Evolutionary conservation across 1,139 yeast species (phyloP).

Genomic region (Candida sanyaensis): DNA sequence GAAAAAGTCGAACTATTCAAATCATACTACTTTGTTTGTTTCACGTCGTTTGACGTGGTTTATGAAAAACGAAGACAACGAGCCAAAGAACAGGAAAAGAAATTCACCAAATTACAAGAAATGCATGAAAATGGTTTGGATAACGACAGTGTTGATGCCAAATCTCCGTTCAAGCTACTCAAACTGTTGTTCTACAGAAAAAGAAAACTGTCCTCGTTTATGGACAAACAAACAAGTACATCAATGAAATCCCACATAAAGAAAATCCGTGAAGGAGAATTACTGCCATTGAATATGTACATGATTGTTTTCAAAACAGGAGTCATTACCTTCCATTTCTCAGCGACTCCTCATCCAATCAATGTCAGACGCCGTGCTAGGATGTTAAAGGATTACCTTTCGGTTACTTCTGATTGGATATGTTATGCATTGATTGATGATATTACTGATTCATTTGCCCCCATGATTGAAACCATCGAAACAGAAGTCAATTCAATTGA

Average conservation of each 20-base stretch:
- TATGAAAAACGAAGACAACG: constrained; percentile 63
- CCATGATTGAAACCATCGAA: constrained; percentile 91
- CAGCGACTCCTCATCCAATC: constrained; percentile 94
- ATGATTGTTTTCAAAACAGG: constrained; percentile 90
- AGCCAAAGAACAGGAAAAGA: constrained; percentile 46
- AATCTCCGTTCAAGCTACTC: constrained; percentile 14
- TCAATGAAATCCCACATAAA: constrained; percentile 31
- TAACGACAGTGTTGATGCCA: constrained; percentile 20
- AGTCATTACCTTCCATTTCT: constrained; percentile 89
- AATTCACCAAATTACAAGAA: constrained; percentile 41
- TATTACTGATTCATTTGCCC: constrained; percentile 96
- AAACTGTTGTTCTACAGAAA: constrained; percentile 7
- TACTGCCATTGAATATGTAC: constrained; percentile 90
- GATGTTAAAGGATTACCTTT: constrained; percentile 79
- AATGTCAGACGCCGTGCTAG: constrained; percentile 94
- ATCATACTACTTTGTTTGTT: constrained; percentile 89
- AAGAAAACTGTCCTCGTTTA: constrained; percentile 12
- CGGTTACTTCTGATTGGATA: constrained; percentile 94
- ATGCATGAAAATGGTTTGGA: constrained; percentile 25
- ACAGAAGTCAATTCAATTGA: constrained; percentile 91
- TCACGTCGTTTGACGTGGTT: constrained; percentile 87
- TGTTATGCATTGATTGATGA: constrained; percentile 96
- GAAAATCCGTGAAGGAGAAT: constrained; percentile 64
- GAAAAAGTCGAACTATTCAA: constrained; percentile 93
- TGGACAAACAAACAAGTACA: constrained; percentile 18